phyloP scores from a whole-genome alignment of 129 eudicot genomes.

The Lonicera japonica region DNA sequence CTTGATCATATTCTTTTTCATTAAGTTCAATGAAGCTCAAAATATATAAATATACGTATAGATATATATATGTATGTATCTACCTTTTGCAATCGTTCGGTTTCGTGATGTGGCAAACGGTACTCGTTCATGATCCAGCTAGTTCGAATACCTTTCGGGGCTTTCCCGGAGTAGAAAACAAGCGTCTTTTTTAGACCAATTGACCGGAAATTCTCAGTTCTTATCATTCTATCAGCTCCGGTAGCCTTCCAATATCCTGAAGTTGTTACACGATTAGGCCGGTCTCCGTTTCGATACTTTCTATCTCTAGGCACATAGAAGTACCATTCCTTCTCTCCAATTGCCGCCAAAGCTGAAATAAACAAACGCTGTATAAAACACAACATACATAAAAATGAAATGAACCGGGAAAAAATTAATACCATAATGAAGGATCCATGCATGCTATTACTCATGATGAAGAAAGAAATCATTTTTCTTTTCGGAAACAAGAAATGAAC shows the following conservation, averaged over 20 bases:
- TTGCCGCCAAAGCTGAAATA: slow-evolving; percentile 73
- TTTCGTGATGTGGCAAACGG: slow-evolving; percentile 89
- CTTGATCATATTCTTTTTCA: too few relatives aligned
- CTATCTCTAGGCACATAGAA: slow-evolving; percentile 94
- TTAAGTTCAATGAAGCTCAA: not conserved
- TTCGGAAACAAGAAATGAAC: not conserved
- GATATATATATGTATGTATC: slow-evolving; percentile 31
- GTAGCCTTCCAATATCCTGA: slow-evolving; percentile 99
- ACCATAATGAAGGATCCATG: not conserved
- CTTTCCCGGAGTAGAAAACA: slow-evolving; percentile 93
- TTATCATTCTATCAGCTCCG: slow-evolving; percentile 94
- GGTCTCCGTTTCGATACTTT: slow-evolving; percentile 88
- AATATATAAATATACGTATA: too few relatives aligned
- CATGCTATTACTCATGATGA: not conserved
- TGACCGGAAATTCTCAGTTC: slow-evolving; percentile 51
- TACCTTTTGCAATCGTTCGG: slow-evolving; percentile 88
- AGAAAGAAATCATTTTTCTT: not conserved
- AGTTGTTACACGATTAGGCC: slow-evolving; percentile 92
- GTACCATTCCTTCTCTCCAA: slow-evolving; percentile 97
- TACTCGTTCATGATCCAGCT: slow-evolving; percentile 99
- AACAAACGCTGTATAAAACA: not conserved
- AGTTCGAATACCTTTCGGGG: slow-evolving; percentile 88
- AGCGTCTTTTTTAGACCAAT: slow-evolving; percentile 95
- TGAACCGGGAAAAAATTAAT: too few relatives aligned
- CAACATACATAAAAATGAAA: not conserved